These are phyloP conservation scores for Shiraia sp. DNA, from an alignment of 2,329 filamentous ascomycete species.

Conservation along the genomic window DNA sequence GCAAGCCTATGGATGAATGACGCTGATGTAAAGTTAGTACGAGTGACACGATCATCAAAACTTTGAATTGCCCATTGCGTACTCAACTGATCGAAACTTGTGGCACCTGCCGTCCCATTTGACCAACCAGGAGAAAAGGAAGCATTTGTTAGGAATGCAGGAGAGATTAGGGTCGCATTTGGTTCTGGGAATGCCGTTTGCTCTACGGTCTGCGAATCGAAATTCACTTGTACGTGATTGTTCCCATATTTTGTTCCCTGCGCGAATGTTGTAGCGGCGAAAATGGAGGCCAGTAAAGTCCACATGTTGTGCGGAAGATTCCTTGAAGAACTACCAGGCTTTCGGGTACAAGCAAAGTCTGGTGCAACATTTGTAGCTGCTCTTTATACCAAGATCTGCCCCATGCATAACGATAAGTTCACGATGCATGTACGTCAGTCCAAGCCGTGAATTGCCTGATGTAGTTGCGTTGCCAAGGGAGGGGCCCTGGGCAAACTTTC, in stretches of 20 bases:
- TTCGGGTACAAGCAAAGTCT: too few species aligned
- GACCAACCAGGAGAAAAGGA: slow-evolving; percentile 32
- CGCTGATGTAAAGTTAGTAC: slow-evolving; percentile 17
- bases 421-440: slow-evolving; percentile 23
- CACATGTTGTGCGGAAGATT: not conserved
- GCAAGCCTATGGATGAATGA: slow-evolving; percentile 33
- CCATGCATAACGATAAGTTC: slow-evolving; percentile 8
- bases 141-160: slow-evolving; percentile 33
- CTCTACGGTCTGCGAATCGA: slow-evolving; percentile 39
- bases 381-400: slow-evolving; percentile 3
- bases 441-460: slow-evolving; percentile 18
- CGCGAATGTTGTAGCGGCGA: slow-evolving; percentile 17
- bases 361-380: not conserved
- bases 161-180: slow-evolving; percentile 34
- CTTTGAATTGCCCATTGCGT: not conserved
- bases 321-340: too few species aligned
- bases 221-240: slow-evolving; percentile 30
- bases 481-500: slow-evolving; percentile 9
- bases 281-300: slow-evolving; percentile 3
- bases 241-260: slow-evolving; percentile 39
- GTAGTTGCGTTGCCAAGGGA: slow-evolving; percentile 22
- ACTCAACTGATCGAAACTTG: slow-evolving; percentile 28
- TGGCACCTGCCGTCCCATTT: slow-evolving; percentile 39
- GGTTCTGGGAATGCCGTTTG: slow-evolving; percentile 40
- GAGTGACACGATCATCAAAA: not conserved